Evolutionary conservation across 371 early-diverging fungal species (phyloP), one percentile per base, ranked within the genome.

Genomic region (Neoconidiobolus thromboides): DNA sequence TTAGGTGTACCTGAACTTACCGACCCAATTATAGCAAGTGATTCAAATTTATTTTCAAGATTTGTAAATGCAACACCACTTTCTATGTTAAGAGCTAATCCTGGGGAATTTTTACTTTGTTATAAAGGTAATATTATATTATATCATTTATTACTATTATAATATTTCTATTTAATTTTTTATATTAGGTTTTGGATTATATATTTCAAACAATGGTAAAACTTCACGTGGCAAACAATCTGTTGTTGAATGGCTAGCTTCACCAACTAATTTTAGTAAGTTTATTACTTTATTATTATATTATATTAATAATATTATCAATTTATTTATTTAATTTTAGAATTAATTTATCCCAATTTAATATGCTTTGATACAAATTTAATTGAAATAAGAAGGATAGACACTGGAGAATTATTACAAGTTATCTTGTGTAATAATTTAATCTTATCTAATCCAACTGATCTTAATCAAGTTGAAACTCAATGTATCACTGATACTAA

Each of bases 331-430:
- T 44, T 26, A 52, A 76, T 51, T 69, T 71, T 39, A 69, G 6
- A n/a, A 49, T 15, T 49, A 80, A 66, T 75, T 41, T 75, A 82
- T 50, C 93, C 91, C 6, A 91, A 87, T 66, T 74, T 95, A 43
- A 69, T 93, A 64, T 93, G 90, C 0, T 91, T 89, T 65, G 91
- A 89, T 55, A 68, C 83, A n/a, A 73, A 76, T 36, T 92, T 95
- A 64, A 84, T 93, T 62, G 93, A 93, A 71, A 73, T 95, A 36
- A 81, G 91, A n/a, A 76, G 90, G 62, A 80, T 88, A 6, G 82
- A 85, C 61, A 85, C 88, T 71, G 82, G 82, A 9, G 69, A 72
- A 54, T 69, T 82, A 48, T 71, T 73, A 7, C 82, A 82, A 65
- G 73, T 80, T 14, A 79, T 82, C 59, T 72, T 75, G n/a, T 77